Evolutionary conservation across 257 asterid species (phyloP).

Genomic region (Scutellaria barbata): DNA sequence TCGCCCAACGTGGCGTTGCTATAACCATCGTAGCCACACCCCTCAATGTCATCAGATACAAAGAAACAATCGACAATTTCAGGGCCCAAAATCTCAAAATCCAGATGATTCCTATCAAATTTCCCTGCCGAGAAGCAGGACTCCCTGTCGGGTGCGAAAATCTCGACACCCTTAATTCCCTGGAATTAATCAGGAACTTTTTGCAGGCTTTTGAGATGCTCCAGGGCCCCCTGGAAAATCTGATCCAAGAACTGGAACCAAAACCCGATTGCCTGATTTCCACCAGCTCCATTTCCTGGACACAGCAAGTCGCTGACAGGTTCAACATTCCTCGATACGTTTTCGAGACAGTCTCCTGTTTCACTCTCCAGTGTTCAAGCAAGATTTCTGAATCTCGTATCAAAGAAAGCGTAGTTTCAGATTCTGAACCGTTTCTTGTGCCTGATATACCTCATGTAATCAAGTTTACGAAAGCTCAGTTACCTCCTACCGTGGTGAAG

Average conservation of each 20-base stretch:
- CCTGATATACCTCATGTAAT: constrained; percentile 52
- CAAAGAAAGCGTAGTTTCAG: constrained; percentile 32
- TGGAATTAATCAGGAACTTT: constrained; percentile 30
- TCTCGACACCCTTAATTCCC: constrained; percentile 47
- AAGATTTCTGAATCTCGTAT: background rate
- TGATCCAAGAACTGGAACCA: constrained; percentile 35
- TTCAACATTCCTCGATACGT: constrained; percentile 50
- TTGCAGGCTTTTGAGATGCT: constrained; percentile 39
- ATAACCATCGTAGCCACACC: no score
- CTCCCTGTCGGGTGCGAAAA: constrained; percentile 63
- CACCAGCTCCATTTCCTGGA: constrained; percentile 52
- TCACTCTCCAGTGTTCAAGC: constrained; percentile 43
- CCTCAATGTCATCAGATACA: no score
- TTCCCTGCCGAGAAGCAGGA: constrained; percentile 54
- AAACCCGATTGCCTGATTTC: constrained; percentile 52
- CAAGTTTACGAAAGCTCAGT: constrained; percentile 41
- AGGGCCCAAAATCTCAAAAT: constrained; percentile 37
- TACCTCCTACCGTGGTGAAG: constrained; percentile 29
- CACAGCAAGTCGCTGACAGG: constrained; percentile 40
- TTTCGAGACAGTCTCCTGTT: constrained; percentile 56
- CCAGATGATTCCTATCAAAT: constrained; percentile 39
- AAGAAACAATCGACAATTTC: constrained; percentile 23
- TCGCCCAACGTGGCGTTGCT: no score
- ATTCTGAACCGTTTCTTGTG: constrained; percentile 34
- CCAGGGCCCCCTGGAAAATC: constrained; percentile 36